Conservation (phyloP, 805 yeast genomes). For the Yarrowia bubula region DNA sequence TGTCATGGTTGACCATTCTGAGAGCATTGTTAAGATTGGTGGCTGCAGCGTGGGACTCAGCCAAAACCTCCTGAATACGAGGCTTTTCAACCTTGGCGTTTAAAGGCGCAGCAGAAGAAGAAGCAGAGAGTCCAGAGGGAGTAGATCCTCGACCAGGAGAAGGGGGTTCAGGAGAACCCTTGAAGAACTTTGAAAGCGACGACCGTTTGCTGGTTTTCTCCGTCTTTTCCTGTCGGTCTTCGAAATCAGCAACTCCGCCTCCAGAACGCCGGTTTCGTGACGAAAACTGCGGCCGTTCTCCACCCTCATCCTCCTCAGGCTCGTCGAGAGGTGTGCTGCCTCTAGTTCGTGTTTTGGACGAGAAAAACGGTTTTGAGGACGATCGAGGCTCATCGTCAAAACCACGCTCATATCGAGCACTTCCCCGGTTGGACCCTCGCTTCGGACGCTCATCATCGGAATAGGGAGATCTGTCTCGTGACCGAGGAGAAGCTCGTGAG, state of each 20-base stretch:
- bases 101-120: neutral
- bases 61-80: conserved; percentile 61
- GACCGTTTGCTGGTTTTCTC: conserved; percentile 3
- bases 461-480: neutral
- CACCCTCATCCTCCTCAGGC: too few relatives aligned
- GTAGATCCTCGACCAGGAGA: neutral
- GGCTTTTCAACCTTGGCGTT: conserved; percentile 60
- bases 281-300: neutral
- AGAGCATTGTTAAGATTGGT: conserved; percentile 65
- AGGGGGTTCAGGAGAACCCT: neutral
- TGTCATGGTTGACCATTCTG: conserved; percentile 44
- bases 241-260: conserved; percentile 7
- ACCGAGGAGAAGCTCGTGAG: neutral
- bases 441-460: neutral
- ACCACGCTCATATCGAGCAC: neutral
- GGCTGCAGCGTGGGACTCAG: conserved; percentile 73
- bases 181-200: conserved; percentile 8
- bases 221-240: neutral
- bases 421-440: neutral
- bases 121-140: neutral
- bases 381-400: conserved; percentile 8
- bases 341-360: conserved; percentile 13
- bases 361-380: neutral
- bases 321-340: neutral
- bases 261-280: conserved; percentile 11